phyloP scores from a whole-genome alignment of 805 yeast species.

The Hanseniaspora vineae region DNA sequence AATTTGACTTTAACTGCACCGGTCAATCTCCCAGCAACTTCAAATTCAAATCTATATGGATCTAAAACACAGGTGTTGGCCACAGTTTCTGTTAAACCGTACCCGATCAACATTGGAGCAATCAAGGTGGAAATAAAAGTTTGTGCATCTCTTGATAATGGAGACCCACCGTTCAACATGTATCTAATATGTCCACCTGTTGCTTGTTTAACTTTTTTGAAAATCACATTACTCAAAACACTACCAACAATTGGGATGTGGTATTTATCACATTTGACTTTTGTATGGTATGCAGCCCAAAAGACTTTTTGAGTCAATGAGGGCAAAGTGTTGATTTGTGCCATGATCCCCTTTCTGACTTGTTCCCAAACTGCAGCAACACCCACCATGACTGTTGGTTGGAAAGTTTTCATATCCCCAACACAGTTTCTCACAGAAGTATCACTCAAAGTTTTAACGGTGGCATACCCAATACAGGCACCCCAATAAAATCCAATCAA shows the following conservation, averaged over 20 bases:
- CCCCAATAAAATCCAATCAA: constrained; percentile 79
- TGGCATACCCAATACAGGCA: constrained; percentile 76
- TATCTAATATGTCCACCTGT: constrained; percentile 81
- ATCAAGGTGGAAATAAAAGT: constrained; percentile 60
- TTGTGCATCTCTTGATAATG: constrained; percentile 73
- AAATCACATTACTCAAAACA: constrained; percentile 51
- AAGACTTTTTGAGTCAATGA: constrained; percentile 61
- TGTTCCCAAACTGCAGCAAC: constrained; percentile 98
- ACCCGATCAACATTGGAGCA: constrained; percentile 84
- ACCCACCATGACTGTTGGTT: constrained; percentile 93
- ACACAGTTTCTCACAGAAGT: constrained; percentile 69
- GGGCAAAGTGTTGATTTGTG: constrained; percentile 58
- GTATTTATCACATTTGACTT: constrained; percentile 45
- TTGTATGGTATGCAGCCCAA: constrained; percentile 78
- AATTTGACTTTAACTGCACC: constrained; percentile 80
- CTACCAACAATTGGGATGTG: constrained; percentile 59
- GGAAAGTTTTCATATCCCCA: constrained; percentile 77
- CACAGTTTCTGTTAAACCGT: constrained; percentile 92
- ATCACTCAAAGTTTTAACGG: constrained; percentile 81
- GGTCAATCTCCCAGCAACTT: constrained; percentile 70
- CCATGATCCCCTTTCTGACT: constrained; percentile 80
- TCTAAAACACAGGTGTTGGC: constrained; percentile 72
- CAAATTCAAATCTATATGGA: constrained; percentile 53
- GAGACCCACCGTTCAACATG: constrained; percentile 86
- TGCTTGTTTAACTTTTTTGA: constrained; percentile 81